phyloP scores from a whole-genome alignment of 1,284 basidiomycete genomes.

The Trametes sp. region DNA sequence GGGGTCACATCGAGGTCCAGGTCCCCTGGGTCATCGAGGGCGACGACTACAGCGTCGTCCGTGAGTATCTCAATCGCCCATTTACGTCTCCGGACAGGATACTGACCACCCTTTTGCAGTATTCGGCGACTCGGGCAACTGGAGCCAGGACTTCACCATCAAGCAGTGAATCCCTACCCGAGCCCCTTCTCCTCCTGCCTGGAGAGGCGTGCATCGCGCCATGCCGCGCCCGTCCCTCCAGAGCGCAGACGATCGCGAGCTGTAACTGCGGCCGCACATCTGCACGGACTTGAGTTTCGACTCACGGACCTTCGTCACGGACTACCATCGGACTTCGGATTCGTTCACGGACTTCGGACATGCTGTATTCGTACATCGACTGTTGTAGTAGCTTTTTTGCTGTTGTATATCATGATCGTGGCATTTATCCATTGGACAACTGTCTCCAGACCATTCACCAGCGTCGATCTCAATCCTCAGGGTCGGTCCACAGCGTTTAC shows the following conservation, averaged over 20 bases:
- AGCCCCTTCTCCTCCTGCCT: not conserved
- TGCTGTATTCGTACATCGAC: not conserved
- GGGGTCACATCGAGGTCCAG: conserved; percentile 21
- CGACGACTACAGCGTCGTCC: conserved; percentile 25
- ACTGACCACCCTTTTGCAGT: conserved; percentile 21
- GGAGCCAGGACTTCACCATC: conserved; percentile 32
- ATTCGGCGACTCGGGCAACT: conserved; percentile 37
- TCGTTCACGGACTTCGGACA: not conserved
- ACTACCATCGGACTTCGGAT: not conserved
- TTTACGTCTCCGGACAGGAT: not conserved
- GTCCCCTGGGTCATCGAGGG: conserved; percentile 25
- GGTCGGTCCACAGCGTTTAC: too few species aligned
- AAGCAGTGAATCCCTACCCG: conserved; percentile 7
- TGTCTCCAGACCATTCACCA: too few species aligned
- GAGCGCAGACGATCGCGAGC: not conserved
- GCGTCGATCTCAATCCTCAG: too few species aligned
- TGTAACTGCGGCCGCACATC: not conserved
- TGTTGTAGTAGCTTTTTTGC: too few species aligned
- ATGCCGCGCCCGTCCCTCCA: not conserved
- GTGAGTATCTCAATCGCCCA: conserved; percentile 11
- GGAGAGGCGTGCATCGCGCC: not conserved
- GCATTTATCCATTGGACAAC: too few species aligned
- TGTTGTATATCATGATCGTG: too few species aligned
- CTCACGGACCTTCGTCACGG: not conserved
- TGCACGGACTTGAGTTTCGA: not conserved